Conservation (phyloP, 345 rosid species). For the Eucalyptus pauciflora region DNA sequence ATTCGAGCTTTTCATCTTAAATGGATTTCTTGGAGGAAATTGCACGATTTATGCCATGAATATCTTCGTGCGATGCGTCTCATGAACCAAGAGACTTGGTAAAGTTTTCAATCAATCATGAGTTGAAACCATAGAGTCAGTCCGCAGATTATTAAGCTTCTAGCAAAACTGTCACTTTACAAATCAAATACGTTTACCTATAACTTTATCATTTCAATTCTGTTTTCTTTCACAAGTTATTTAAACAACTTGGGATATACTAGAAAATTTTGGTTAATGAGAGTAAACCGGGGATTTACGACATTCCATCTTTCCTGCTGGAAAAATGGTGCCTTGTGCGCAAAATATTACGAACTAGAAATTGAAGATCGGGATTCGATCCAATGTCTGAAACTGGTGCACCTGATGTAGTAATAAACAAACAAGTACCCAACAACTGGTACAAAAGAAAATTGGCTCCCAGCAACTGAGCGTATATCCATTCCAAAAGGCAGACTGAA, state of each 20-base stretch:
- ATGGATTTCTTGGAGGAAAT: not conserved
- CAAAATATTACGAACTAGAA: not conserved
- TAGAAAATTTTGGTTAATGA: not conserved
- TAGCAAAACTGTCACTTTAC: not conserved
- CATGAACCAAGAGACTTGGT: not conserved
- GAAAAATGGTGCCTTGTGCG: not conserved
- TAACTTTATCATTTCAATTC: not conserved
- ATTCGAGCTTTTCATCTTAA: not conserved
- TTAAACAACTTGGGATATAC: not conserved
- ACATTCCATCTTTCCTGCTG: not conserved
- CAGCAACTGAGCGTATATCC: not conserved
- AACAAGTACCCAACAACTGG: not conserved
- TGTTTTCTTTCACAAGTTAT: not conserved
- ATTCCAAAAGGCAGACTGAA: not conserved
- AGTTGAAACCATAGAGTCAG: not conserved
- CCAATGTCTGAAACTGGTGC: not conserved
- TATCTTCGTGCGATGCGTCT: not conserved
- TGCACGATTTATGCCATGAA: not conserved
- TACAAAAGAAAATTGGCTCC: not conserved
- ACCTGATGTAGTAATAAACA: not conserved
- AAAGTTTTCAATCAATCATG: not conserved
- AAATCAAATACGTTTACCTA: not conserved
- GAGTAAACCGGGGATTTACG: not conserved
- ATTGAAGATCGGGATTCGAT: not conserved
- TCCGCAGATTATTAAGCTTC: not conserved